phyloP scores from a whole-genome alignment of 352 stramenopile species.

The Phytophthora rubi region DNA sequence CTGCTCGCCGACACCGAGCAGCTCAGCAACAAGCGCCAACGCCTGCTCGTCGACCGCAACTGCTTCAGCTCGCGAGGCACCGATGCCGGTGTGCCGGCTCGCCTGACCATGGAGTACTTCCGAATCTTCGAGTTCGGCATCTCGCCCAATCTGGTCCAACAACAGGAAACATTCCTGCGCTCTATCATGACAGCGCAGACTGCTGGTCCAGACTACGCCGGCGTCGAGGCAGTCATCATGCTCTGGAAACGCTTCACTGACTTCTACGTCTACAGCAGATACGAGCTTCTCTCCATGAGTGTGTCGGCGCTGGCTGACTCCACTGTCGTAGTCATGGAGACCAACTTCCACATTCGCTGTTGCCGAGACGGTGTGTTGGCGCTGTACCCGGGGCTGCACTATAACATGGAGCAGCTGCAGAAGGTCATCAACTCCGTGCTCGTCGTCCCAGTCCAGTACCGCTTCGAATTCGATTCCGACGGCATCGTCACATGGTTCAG shows the following conservation, averaged over 20 bases:
- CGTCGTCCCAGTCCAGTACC: slow-evolving; percentile 48
- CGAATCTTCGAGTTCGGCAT: slow-evolving; percentile 59
- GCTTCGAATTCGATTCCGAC: slow-evolving; percentile 57
- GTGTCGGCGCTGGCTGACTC: slow-evolving; percentile 44
- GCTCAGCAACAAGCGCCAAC: slow-evolving; percentile 41
- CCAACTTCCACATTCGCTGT: slow-evolving; percentile 46
- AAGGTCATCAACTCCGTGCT: slow-evolving; percentile 51
- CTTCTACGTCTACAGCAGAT: slow-evolving; percentile 50
- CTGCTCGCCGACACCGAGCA: slow-evolving; percentile 47
- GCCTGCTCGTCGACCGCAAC: slow-evolving; percentile 36
- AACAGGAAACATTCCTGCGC: slow-evolving; percentile 64
- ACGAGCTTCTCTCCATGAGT: slow-evolving; percentile 37
- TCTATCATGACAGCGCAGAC: slow-evolving; percentile 54
- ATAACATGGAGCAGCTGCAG: slow-evolving; percentile 57
- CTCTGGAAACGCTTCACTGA: slow-evolving; percentile 57
- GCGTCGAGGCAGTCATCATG: slow-evolving; percentile 49
- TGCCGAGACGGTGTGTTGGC: slow-evolving; percentile 45
- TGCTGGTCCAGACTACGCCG: slow-evolving; percentile 57
- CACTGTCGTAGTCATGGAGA: slow-evolving; percentile 57
- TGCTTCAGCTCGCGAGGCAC: slow-evolving; percentile 44
- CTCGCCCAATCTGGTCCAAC: slow-evolving; percentile 11
- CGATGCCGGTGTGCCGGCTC: slow-evolving; percentile 34
- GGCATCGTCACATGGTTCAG: slow-evolving; percentile 62
- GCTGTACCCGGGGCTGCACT: slow-evolving; percentile 51
- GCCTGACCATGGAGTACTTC: slow-evolving; percentile 61